Evolutionary conservation across 257 asterid species (phyloP), one percentile per base, ranked within the genome.

Genomic region (Dorcoceras hygrometricum): DNA sequence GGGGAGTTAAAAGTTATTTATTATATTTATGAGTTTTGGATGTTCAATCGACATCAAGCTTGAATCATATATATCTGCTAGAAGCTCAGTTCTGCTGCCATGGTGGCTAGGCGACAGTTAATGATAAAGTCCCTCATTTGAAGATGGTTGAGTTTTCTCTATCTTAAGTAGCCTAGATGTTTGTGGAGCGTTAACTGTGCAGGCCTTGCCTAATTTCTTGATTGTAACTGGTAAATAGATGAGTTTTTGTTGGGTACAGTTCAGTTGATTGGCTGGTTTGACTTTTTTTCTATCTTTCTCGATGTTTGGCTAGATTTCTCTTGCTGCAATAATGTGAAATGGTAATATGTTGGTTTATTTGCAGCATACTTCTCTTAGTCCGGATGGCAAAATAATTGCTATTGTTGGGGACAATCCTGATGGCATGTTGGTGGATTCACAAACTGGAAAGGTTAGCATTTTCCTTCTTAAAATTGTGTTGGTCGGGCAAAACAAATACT

Each of bases 321-420:
- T 20, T 16, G 14, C 46, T n/a, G 9, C 20, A 3, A 31, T 25
- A 54, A 65, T 27, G 18, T 54, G 25, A 12, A 51, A 59, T 26
- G 66, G 58, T 73, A 54, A 61, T 59, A 7, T 65, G 66, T 63
- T 65, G 31, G 43, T 63, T 68, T 53, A 46, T 72, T 27, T 66
- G 57, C 85, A 86, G 92, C 92, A 86, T 66, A 79, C 89, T 60
- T 83, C 89, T 60, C 76, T 83, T 57, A 83, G 92, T 74, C 89
- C 89, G 16, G 92, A 86, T 71, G 75, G 84, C 66, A 86, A 83
- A 76, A 27, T 81, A 39, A 68, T 83, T 58, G 86, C 84, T 25
- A 81, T 86, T 70, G 89, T 86, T 67, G 92, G 92, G 66, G 92
- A 86, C 74, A 81, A 81, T 76, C 89, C 81, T 62, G 89, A 75